Conservation (phyloP, 768 basidiomycete species). For the Trametes coccinea region DNA sequence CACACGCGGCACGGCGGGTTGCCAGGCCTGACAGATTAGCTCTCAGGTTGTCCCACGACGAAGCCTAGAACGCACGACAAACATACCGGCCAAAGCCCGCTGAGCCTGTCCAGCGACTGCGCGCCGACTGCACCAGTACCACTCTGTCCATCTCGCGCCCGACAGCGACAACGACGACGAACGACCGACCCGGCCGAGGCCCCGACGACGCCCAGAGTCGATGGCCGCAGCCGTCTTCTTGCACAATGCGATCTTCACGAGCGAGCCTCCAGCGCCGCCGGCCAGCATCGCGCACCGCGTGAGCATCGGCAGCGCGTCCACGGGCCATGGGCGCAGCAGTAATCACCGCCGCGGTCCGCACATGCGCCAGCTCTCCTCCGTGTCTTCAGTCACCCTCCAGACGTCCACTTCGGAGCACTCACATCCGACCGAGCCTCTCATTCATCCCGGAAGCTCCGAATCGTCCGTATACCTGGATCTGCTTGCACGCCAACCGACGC, state of each 20-base stretch:
- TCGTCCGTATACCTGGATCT: conserved; percentile 40
- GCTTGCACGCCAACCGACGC: conserved; percentile 42
- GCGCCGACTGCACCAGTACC: no score
- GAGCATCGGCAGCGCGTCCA: neutral
- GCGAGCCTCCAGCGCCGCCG: conserved; percentile 22
- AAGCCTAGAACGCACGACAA: neutral
- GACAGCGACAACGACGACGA: neutral
- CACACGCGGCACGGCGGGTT: conserved; percentile 10
- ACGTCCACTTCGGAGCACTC: conserved; percentile 33
- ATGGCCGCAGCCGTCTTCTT: conserved; percentile 61
- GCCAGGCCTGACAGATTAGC: conserved; percentile 10
- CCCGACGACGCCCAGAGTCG: neutral
- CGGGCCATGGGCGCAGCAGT: neutral
- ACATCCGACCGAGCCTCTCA: conserved; percentile 34
- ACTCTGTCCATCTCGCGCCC: neutral
- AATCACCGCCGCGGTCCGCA: conserved; percentile 13
- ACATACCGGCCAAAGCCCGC: neutral
- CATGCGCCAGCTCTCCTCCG: conserved; percentile 30
- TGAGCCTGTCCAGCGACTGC: neutral
- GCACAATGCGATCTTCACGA: conserved; percentile 52
- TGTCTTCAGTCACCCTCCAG: conserved; percentile 33
- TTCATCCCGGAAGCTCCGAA: conserved; percentile 27
- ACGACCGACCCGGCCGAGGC: neutral
- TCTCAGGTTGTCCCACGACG: conserved; percentile 6
- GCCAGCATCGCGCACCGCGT: conserved; percentile 17